These are phyloP conservation scores for Dioscorea dumetorum DNA, from an alignment of 106 monocot species.

Conservation along the genomic window DNA sequence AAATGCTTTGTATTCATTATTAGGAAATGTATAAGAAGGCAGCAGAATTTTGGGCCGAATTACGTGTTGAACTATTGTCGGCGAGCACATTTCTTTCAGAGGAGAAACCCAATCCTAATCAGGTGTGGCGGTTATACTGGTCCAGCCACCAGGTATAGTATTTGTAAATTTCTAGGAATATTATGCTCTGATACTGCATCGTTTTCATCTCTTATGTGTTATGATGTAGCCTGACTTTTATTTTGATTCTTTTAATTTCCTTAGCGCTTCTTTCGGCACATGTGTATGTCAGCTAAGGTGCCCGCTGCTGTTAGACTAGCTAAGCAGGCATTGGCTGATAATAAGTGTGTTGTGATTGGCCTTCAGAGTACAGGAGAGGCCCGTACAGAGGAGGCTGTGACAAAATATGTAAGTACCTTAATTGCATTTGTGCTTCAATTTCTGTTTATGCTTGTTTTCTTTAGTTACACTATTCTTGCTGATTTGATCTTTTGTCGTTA, in stretches of 20 bases:
- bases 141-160: constrained; percentile 82
- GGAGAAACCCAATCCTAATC: constrained; percentile 64
- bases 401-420: constrained; percentile 71
- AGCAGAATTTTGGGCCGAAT: constrained; percentile 95
- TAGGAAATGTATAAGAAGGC: constrained; percentile 90
- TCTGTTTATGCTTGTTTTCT: neutral
- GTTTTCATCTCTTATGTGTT: too few species aligned
- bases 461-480: neutral
- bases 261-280: constrained; percentile 94
- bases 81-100: constrained; percentile 68
- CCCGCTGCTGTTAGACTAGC: constrained; percentile 71
- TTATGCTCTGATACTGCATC: too few species aligned
- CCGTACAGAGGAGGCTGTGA: constrained; percentile 93
- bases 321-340: constrained; percentile 67
- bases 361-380: constrained; percentile 99
- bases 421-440: neutral
- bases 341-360: constrained; percentile 97
- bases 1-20: neutral
- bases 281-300: constrained; percentile 99
- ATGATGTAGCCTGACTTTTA: neutral
- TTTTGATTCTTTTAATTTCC: constrained; percentile 10
- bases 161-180: neutral
- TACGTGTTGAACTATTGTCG: constrained; percentile 79
- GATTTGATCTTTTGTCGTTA: neutral
- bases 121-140: constrained; percentile 96